Percentiles rank a stretch among this genome's conserved stretches.
Evolutionary conservation across 2,329 filamentous ascomycete genomes (phyloP).

Genomic region (Periconia digitata): DNA sequence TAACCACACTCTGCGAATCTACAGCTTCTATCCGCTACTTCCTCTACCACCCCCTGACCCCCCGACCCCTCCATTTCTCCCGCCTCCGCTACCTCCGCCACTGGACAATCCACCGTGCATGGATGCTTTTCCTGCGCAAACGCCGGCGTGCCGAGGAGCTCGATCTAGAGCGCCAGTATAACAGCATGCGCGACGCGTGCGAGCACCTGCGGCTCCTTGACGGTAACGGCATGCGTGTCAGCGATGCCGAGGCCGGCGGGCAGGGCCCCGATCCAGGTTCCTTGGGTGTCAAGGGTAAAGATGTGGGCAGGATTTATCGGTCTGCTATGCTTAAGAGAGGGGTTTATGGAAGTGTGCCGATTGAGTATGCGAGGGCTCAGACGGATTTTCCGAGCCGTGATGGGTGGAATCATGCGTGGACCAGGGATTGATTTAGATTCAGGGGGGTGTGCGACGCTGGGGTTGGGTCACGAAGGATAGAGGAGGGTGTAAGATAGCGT

Average conservation of each 20-base stretch:
- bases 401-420: constrained; percentile 96
- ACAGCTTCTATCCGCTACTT: constrained; percentile 70
- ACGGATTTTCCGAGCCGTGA: constrained; percentile 77
- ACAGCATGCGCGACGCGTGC: constrained; percentile 80
- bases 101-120: constrained; percentile 98
- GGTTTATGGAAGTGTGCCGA: constrained; percentile 80
- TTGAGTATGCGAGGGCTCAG: constrained; percentile 86
- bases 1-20: background rate
- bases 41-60: constrained; percentile 67
- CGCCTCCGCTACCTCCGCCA: constrained; percentile 86
- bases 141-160: constrained; percentile 64
- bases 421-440: constrained; percentile 50
- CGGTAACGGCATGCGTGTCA: constrained; percentile 43
- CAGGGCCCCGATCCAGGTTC: constrained; percentile 49
- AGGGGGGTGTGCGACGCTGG: background rate
- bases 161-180: constrained; percentile 77
- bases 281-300: constrained; percentile 43
- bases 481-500: constrained; percentile 5
- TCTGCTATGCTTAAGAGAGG: constrained; percentile 91
- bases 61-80: constrained; percentile 81
- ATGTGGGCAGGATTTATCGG: constrained; percentile 75
- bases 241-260: constrained; percentile 55
- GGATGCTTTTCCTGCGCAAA: constrained; percentile 76
- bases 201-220: constrained; percentile 71
- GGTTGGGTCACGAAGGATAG: background rate